These are phyloP conservation scores for Flaveria brownii DNA, from an alignment of 129 eudicot species.

Conservation along the genomic window DNA sequence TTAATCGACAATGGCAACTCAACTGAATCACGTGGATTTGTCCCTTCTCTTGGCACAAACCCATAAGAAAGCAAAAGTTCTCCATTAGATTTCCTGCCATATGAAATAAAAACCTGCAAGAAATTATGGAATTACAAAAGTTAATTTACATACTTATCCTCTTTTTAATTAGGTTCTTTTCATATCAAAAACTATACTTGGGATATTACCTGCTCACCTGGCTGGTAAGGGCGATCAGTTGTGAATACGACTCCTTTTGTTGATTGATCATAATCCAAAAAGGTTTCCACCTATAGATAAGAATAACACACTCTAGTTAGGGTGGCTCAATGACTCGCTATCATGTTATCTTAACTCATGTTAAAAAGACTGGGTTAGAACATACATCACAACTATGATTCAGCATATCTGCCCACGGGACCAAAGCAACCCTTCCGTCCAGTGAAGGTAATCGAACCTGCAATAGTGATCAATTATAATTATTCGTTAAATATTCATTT, in stretches of 20 bases:
- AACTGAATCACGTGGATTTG: conserved; percentile 89
- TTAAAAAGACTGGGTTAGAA: conserved; percentile 17
- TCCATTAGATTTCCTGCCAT: conserved; percentile 93
- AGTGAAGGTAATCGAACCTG: conserved; percentile 92
- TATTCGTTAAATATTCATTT: neutral
- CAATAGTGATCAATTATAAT: conserved; percentile 1
- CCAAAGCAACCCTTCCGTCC: conserved; percentile 92
- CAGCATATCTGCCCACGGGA: conserved; percentile 99
- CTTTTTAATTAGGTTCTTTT: neutral
- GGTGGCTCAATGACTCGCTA: neutral
- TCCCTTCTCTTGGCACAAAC: conserved; percentile 92
- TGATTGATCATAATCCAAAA: conserved; percentile 87
- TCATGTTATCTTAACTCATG: neutral
- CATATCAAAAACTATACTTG: neutral
- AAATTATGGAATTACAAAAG: conserved; percentile 1
- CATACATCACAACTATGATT: conserved; percentile 89
- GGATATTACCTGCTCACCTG: conserved; percentile 98
- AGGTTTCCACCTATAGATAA: conserved; percentile 73
- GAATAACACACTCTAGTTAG: conserved; percentile 16
- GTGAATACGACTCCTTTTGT: conserved; percentile 91
- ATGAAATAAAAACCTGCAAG: conserved; percentile 88
- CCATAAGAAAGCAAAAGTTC: conserved; percentile 96
- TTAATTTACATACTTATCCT: neutral
- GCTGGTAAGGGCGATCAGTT: conserved; percentile 89
- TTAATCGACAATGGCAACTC: conserved; percentile 67